A percentile compares a stretch with the other conserved stretches of the same genome.
These are phyloP conservation scores for Sporothrix inflata DNA, from an alignment of 2,329 filamentous ascomycete species.

Conservation along the genomic window DNA sequence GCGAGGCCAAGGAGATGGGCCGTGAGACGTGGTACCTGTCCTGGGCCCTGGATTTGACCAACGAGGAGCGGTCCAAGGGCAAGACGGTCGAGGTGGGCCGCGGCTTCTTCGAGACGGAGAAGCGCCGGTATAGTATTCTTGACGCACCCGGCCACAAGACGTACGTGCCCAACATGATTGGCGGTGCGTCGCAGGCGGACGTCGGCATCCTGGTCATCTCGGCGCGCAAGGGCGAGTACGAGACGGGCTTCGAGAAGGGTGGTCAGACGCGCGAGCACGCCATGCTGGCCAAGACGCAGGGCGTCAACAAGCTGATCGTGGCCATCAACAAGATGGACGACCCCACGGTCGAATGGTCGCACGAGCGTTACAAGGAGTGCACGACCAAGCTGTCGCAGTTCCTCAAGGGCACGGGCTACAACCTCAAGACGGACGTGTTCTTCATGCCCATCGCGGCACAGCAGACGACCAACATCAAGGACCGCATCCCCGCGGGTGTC, in stretches of 20 bases:
- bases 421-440: conserved; percentile 86
- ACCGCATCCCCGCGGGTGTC: conserved; percentile 75
- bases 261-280: conserved; percentile 92
- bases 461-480: conserved; percentile 82
- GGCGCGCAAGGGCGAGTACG: conserved; percentile 96
- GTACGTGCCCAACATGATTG: conserved; percentile 98
- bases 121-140: conserved; percentile 92
- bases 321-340: conserved; percentile 99
- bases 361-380: conserved; percentile 91
- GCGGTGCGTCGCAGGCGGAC: conserved; percentile 85
- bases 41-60: conserved; percentile 96
- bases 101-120: conserved; percentile 96
- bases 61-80: conserved; percentile 93
- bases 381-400: conserved; percentile 84
- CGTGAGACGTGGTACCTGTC: conserved; percentile 99
- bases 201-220: conserved; percentile 95
- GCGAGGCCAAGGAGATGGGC: conserved; percentile 92
- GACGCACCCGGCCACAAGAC: conserved; percentile 98
- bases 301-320: conserved; percentile 94
- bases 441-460: conserved; percentile 98
- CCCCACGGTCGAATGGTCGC: conserved; percentile 91
- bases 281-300: conserved; percentile 96
- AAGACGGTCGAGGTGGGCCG: conserved; percentile 98
- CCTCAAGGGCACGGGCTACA: conserved; percentile 91
- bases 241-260: conserved; percentile 95